Evolutionary conservation across 805 yeast genomes (phyloP).

Genomic region (Saccharomyces mikatae): DNA sequence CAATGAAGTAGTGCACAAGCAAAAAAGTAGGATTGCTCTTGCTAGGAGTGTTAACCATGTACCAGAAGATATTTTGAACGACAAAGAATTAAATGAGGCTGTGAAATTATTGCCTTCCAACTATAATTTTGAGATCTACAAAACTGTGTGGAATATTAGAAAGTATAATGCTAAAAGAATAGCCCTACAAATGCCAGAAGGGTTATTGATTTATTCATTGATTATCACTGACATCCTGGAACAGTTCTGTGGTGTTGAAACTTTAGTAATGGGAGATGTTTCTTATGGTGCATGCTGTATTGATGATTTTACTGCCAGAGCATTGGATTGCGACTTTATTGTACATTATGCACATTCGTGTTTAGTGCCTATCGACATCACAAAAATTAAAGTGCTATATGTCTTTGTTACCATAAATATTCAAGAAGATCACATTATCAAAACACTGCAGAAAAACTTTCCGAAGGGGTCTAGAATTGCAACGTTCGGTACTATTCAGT

Average conservation of each 20-base stretch:
- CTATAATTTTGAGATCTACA: conserved; percentile 92
- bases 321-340: conserved; percentile 87
- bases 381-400: conserved; percentile 84
- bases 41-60: conserved; percentile 74
- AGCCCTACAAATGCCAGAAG: conserved; percentile 97
- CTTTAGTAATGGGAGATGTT: conserved; percentile 95
- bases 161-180: conserved; percentile 72
- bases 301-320: conserved; percentile 89
- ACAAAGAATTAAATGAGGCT: conserved; percentile 77
- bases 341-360: conserved; percentile 98
- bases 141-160: conserved; percentile 86
- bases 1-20: conserved; percentile 21
- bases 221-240: conserved; percentile 87
- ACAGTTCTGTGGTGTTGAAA: conserved; percentile 81
- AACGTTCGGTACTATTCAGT: conserved; percentile 91
- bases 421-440: conserved; percentile 72
- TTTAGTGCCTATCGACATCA: conserved; percentile 88
- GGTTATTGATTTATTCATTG: conserved; percentile 78
- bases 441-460: conserved; percentile 69
- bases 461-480: conserved; percentile 59
- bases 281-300: conserved; percentile 98
- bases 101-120: conserved; percentile 76
- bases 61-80: conserved; percentile 76
- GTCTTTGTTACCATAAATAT: conserved; percentile 90
- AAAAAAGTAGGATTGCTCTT: conserved; percentile 31